Evolutionary conservation across 1,284 basidiomycete genomes (phyloP).

Genomic region (Cronartium ribicola): DNA sequence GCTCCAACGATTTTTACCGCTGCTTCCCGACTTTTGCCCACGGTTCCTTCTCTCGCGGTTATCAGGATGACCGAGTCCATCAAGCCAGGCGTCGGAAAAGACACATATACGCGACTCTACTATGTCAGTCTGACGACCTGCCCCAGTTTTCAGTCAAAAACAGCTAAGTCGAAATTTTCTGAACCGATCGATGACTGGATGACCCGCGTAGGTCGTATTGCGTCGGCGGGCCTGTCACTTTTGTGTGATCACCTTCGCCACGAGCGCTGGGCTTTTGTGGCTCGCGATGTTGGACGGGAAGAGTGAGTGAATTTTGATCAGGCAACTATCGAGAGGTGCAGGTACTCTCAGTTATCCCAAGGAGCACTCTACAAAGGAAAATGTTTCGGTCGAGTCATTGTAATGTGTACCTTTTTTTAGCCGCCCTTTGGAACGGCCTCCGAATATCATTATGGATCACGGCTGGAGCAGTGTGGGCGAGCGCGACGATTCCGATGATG

Average conservation of each 20-base stretch:
- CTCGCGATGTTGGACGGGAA: conserved; percentile 24
- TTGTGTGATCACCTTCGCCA: conserved; percentile 30
- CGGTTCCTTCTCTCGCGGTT: too few species aligned
- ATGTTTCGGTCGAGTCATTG: background rate
- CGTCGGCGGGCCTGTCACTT: conserved; percentile 32
- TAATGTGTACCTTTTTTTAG: background rate
- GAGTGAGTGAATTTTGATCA: conserved; percentile 17
- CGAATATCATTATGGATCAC: conserved; percentile 34
- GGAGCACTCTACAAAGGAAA: background rate
- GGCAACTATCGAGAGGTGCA: background rate
- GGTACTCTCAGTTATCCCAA: background rate
- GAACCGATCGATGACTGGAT: background rate
- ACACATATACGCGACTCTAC: conserved; percentile 27
- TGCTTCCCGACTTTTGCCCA: too few species aligned
- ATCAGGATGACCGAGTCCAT: too few species aligned
- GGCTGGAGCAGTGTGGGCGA: conserved; percentile 27
- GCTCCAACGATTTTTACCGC: too few species aligned
- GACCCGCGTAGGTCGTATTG: conserved; percentile 6
- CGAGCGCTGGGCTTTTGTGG: conserved; percentile 13
- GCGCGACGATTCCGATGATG: conserved; percentile 37
- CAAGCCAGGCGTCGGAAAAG: background rate
- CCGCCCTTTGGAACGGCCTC: conserved; percentile 30
- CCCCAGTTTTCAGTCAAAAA: background rate
- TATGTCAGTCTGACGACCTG: background rate
- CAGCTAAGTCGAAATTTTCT: background rate